These are phyloP conservation scores for Talaromyces atroroseus DNA, from an alignment of 2,329 filamentous ascomycete genomes.

Conservation along the genomic window DNA sequence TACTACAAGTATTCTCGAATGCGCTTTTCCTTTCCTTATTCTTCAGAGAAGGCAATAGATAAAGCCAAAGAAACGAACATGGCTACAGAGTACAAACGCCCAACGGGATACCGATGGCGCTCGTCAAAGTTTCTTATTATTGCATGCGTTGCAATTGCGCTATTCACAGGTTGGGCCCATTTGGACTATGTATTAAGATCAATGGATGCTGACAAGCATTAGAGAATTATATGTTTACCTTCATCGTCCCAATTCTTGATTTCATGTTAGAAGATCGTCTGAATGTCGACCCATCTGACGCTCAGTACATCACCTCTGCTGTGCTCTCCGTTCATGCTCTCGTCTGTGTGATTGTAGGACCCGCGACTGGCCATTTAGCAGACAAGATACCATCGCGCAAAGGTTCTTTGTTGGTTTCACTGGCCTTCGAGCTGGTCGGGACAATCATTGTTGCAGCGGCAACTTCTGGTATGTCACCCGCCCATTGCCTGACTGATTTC, in stretches of 20 bases:
- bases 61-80: neutral
- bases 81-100: neutral
- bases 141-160: constrained; percentile 8
- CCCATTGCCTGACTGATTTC: neutral
- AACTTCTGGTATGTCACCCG: constrained; percentile 18
- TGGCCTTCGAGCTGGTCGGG: constrained; percentile 22
- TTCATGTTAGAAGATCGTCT: constrained; percentile 25
- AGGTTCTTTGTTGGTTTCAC: constrained; percentile 21
- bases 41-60: neutral
- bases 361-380: constrained; percentile 22
- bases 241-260: constrained; percentile 28
- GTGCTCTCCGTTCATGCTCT: constrained; percentile 24
- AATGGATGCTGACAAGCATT: neutral
- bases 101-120: constrained; percentile 6
- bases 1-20: neutral
- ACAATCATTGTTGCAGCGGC: constrained; percentile 24
- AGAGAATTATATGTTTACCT: constrained; percentile 27
- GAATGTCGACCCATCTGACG: constrained; percentile 18
- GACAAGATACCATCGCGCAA: constrained; percentile 20
- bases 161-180: constrained; percentile 7
- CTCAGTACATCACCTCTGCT: constrained; percentile 22
- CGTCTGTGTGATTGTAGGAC: constrained; percentile 19
- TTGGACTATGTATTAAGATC: neutral
- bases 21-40: neutral
- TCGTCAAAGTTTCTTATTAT: constrained; percentile 7